Base-by-base conservation (phyloP, 2,329 filamentous ascomycete species). In the Ceratocystis variospora region DNA sequence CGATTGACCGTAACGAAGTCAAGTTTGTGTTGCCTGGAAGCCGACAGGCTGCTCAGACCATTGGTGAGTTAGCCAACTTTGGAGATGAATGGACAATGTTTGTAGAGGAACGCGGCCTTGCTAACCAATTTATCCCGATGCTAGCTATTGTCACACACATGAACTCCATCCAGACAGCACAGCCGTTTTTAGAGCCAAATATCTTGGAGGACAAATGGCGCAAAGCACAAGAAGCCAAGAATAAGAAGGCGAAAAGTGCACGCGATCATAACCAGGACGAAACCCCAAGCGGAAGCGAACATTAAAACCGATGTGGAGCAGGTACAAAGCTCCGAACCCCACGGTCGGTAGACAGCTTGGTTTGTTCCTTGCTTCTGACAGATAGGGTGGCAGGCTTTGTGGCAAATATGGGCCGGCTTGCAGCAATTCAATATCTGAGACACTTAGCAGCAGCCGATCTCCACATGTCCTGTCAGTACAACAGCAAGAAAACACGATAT, bases 121-220 rank as follows among this genome's bases (percentile, higher is more conserved):
- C 44, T 63, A 63, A 63, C 55, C n/a, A 22, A 12, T 19, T 12
- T 15, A 25, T 19, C 5, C 8, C 28, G 4, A 33, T 44, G 19
- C 4, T 55, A 66, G 65, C 33, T 28, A 22, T 41, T 22, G 25
- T 31, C 2, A 50, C 41, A 25, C 17, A 10, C 15, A 22, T 67
- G 2, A 44, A 63, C 25, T 45, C 53, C 10, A 17, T 17, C 37
- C 31, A 41, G 17, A 67, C 65, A n/a, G 28, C 73, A 7, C 75
- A 76, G 65, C 75, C 75, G 3, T 76, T 77, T 53, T 69, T 77
- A 6, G 72, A 77, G 48, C 73, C 73, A 8, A 68, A 70, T 22
- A 69, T 69, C 3, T 46, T 73, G n/a, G 48, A 67, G 57, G 67
- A 70, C 12, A 65, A 69, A 19, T 70, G 69, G 69, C 53, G 69